Base-by-base conservation (phyloP, 805 yeast species). In the Debaryomyces hansenii region DNA sequence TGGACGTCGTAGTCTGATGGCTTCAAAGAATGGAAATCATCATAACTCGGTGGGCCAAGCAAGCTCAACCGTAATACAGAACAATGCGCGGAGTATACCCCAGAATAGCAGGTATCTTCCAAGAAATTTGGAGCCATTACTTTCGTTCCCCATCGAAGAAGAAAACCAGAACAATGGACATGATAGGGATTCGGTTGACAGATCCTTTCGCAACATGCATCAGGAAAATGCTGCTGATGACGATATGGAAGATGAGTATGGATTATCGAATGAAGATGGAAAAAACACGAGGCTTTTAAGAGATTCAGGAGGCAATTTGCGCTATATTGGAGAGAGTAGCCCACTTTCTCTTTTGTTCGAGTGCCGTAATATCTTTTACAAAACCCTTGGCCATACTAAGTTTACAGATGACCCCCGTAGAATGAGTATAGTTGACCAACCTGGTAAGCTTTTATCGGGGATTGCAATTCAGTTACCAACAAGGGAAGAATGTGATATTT, bases 301-400 rank as follows among this genome's bases (percentile, higher is more conserved):
- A 49, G 76, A 71, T 46, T 59, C 57, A 7, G 61, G 62, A 5
- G 75, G 76, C 0, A 64, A 63, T 20, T 49, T 65, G 14, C 51
- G 74, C 20, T 72, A 70, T 45, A 49, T 73, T 41, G 78, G 78
- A 7, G 78, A 74, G 45, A 64, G 72, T 27, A 69, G 73, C 20
- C 70, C 75, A 0, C 58, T 70, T 9, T 69, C 78, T 2, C 61
- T 72, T 37, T 55, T 75, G 5, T 57, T 69, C 29, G 78, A 75
- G 49, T 62, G 71, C 3, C 55, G 77, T 9, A 68, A 66, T 43
- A 56, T 74, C 1, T 74, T 73, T 50, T 48, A 52, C 24, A 58
- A 53, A 14, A 52, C 56, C 2, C 43, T 67, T 28, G 72, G 74
- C 0, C 52, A 57, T 5, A 64, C 72, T 1, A 57, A 58, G 10